Evolutionary conservation across 2,329 filamentous ascomycete species (phyloP).

Genomic region (Fusarium subglutinans): DNA sequence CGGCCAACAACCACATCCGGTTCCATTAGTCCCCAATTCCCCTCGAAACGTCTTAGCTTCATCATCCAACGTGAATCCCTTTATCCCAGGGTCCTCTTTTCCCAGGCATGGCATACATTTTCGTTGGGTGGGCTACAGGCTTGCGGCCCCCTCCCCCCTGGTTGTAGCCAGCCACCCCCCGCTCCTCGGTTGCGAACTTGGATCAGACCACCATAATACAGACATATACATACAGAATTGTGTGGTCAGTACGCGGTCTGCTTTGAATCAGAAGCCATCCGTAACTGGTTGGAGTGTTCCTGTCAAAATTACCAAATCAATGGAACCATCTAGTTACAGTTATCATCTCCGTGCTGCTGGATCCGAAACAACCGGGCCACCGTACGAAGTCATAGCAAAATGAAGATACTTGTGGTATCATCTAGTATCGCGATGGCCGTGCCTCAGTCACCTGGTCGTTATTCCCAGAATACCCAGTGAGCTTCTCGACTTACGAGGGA

Average conservation of each 20-base stretch:
- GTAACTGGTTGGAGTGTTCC: slow-evolving; percentile 19
- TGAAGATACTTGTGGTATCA: slow-evolving; percentile 28
- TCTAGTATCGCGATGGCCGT: slow-evolving; percentile 32
- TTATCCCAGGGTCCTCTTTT: slow-evolving; percentile 33
- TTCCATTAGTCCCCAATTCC: slow-evolving; percentile 27
- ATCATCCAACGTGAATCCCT: slow-evolving; percentile 22
- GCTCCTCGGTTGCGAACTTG: slow-evolving; percentile 42
- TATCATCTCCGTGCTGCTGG: slow-evolving; percentile 24
- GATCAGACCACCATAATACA: slow-evolving; percentile 43
- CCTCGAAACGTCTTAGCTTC: slow-evolving; percentile 30
- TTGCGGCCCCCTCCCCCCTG: slow-evolving; percentile 31
- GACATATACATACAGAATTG: slow-evolving; percentile 26
- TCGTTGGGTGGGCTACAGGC: slow-evolving; percentile 27
- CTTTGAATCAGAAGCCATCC: slow-evolving; percentile 14
- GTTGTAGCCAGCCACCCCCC: slow-evolving; percentile 41
- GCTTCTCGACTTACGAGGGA: slow-evolving; percentile 12
- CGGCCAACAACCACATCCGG: slow-evolving; percentile 32
- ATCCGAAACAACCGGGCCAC: slow-evolving; percentile 18
- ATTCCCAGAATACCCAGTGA: slow-evolving; percentile 18
- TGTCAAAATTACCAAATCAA: slow-evolving; percentile 19
- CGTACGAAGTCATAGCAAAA: background rate
- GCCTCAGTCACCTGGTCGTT: slow-evolving; percentile 7
- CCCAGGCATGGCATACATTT: slow-evolving; percentile 27
- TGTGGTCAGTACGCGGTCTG: slow-evolving; percentile 7
- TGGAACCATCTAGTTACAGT: slow-evolving; percentile 22